A percentile compares a stretch with the other conserved stretches of the same genome.
Evolutionary conservation across 768 basidiomycete genomes (phyloP).

Genomic region (Strobilomyces confusus): DNA sequence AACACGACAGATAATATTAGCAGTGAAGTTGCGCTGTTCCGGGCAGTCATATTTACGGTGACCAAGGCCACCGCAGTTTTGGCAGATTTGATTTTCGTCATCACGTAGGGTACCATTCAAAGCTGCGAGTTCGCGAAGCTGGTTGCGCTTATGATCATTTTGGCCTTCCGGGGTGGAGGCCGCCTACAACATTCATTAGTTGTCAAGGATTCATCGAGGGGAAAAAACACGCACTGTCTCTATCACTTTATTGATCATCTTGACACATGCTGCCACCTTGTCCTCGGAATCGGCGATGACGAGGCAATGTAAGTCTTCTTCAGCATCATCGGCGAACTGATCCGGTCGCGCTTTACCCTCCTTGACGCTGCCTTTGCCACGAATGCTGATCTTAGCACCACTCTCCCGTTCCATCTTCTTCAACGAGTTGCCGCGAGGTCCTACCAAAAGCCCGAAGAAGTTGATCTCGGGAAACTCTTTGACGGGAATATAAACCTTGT

Average conservation of each 20-base stretch:
- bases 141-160: constrained; percentile 99
- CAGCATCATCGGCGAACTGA: constrained; percentile 92
- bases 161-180: constrained; percentile 99
- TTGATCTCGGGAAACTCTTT: constrained; percentile 99
- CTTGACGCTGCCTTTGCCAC: constrained; percentile 98
- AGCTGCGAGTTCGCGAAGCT: constrained; percentile 95
- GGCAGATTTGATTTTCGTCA: constrained; percentile 99
- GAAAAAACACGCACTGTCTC: constrained; percentile 70
- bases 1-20: constrained; percentile 98
- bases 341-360: constrained; percentile 97
- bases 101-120: constrained; percentile 98
- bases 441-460: constrained; percentile 97
- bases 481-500: constrained; percentile 99
- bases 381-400: constrained; percentile 97
- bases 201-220: neutral
- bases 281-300: constrained; percentile 91
- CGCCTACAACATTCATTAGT: constrained; percentile 50
- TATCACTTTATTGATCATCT: constrained; percentile 95
- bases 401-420: constrained; percentile 99
- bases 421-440: constrained; percentile 96
- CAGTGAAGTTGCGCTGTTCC: constrained; percentile 96
- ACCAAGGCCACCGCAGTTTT: constrained; percentile 91
- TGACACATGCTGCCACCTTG: constrained; percentile 88
- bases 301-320: constrained; percentile 98
- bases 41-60: constrained; percentile 99